A percentile compares a stretch with the other conserved stretches of the same genome.
Evolutionary conservation across 768 basidiomycete species (phyloP).

Genomic region (Rubroboletus satanas): DNA sequence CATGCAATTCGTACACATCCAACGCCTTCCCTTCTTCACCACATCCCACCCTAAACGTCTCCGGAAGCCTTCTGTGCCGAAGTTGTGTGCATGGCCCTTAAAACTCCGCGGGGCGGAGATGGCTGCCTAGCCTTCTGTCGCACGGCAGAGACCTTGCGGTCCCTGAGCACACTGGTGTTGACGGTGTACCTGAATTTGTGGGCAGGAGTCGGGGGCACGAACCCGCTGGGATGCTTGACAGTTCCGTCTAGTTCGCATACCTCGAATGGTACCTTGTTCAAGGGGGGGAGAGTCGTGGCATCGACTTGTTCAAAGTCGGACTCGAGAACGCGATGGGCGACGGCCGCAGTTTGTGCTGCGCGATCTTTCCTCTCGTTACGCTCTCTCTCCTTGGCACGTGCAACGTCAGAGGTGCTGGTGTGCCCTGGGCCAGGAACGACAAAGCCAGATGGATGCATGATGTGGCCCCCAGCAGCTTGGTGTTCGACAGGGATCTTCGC

Average conservation of each 20-base stretch:
- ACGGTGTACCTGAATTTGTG: slow-evolving; percentile 32
- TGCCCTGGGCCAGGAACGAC: slow-evolving; percentile 31
- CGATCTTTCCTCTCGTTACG: slow-evolving; percentile 22
- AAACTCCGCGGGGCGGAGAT: slow-evolving; percentile 11
- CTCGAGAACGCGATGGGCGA: slow-evolving; percentile 31
- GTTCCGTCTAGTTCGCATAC: slow-evolving; percentile 36
- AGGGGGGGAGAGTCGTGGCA: slow-evolving; percentile 22
- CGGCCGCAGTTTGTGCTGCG: slow-evolving; percentile 28
- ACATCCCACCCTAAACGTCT: slow-evolving; percentile 11
- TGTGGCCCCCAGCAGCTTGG: slow-evolving; percentile 8
- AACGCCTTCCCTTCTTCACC: slow-evolving; percentile 10
- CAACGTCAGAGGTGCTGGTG: slow-evolving; percentile 20
- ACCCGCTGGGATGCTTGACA: slow-evolving; percentile 40
- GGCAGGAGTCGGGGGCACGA: slow-evolving; percentile 40
- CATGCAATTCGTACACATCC: slow-evolving; percentile 27
- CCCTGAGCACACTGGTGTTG: slow-evolving; percentile 10
- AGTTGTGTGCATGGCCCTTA: slow-evolving; percentile 24
- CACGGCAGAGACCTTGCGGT: slow-evolving; percentile 14
- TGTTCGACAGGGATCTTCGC: slow-evolving; percentile 31
- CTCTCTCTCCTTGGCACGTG: slow-evolving; percentile 24
- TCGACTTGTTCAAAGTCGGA: slow-evolving; percentile 26
- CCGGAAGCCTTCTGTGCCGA: slow-evolving; percentile 2
- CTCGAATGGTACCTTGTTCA: slow-evolving; percentile 43
- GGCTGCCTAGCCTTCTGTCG: slow-evolving; percentile 9
- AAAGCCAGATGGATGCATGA: slow-evolving; percentile 28